phyloP scores from a whole-genome alignment of 2,329 filamentous ascomycete genomes.

The Triangularia setosa region DNA sequence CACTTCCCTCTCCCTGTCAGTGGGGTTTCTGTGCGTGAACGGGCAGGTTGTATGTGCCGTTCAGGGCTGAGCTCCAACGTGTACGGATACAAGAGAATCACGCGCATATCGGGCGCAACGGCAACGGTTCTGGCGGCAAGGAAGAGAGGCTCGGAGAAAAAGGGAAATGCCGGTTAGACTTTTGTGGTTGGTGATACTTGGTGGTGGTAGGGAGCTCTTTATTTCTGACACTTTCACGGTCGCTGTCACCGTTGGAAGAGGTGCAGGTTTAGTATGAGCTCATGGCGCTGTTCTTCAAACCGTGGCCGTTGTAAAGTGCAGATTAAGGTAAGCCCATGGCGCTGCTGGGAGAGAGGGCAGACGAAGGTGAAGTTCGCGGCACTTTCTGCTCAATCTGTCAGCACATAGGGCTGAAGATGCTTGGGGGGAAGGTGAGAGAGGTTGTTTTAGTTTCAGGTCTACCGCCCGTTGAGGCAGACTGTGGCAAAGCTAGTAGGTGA shows the following conservation, averaged over 20 bases:
- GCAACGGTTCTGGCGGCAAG: neutral
- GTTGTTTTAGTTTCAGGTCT: neutral
- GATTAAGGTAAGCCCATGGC: neutral
- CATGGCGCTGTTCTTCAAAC: no score
- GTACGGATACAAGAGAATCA: neutral
- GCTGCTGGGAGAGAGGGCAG: neutral
- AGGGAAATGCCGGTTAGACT: neutral
- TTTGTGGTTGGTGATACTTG: neutral
- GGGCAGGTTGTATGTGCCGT: neutral
- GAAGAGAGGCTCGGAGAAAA: neutral
- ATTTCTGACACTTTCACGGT: neutral
- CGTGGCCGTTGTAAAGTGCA: no score
- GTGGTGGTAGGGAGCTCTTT: neutral
- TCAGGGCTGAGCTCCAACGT: neutral
- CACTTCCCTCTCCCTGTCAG: neutral
- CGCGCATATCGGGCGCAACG: neutral
- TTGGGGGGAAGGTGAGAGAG: neutral
- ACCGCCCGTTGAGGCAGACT: neutral
- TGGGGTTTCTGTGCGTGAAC: no score
- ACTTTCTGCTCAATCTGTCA: neutral
- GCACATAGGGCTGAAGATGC: neutral
- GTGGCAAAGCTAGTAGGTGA: neutral
- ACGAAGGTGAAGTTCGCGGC: no score
- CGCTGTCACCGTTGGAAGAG: neutral
- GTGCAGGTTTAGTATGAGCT: no score